These are phyloP conservation scores for Lagerstroemia speciosa DNA, from an alignment of 345 rosid species.

Conservation along the genomic window DNA sequence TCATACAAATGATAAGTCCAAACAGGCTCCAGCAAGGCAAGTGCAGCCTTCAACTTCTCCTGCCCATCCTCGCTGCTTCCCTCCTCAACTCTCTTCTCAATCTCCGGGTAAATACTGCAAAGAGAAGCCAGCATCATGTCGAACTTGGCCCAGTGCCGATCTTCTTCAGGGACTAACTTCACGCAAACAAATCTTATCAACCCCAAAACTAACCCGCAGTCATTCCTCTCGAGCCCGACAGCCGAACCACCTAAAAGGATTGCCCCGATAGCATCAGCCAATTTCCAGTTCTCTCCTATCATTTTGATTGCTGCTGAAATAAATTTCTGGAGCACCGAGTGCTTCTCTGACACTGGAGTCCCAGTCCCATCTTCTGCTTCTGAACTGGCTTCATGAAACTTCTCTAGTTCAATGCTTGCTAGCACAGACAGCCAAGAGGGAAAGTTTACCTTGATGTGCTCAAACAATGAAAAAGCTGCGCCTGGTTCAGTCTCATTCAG, in stretches of 20 bases:
- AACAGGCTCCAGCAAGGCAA: conserved; percentile 64
- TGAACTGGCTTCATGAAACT: conserved; percentile 20
- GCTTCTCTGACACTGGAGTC: conserved; percentile 22
- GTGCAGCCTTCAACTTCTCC: conserved; percentile 31
- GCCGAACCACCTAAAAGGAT: conserved; percentile 38
- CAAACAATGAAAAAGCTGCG: conserved; percentile 20
- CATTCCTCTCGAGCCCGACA: conserved; percentile 49
- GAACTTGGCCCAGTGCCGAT: conserved; percentile 58
- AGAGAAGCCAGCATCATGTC: conserved; percentile 58
- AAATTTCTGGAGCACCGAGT: conserved; percentile 36
- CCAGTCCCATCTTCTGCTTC: conserved; percentile 35
- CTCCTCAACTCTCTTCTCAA: conserved; percentile 55
- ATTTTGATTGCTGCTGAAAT: conserved; percentile 29
- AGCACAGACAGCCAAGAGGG: conserved; percentile 58
- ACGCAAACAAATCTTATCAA: conserved; percentile 44
- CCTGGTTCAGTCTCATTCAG: conserved; percentile 28
- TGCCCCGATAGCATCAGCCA: conserved; percentile 61
- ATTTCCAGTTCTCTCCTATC: conserved; percentile 30
- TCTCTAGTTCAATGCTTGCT: conserved; percentile 42
- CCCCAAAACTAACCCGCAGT: conserved; percentile 50
- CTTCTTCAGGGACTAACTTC: conserved; percentile 47
- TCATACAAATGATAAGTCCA: conserved; percentile 82
- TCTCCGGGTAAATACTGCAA: conserved; percentile 49
- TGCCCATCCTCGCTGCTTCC: conserved; percentile 27
- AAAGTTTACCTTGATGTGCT: conserved; percentile 30